Percentiles rank a stretch among this genome's conserved stretches.
These are phyloP conservation scores for Blastomyces parvus DNA, from an alignment of 2,329 filamentous ascomycete species.

Conservation along the genomic window DNA sequence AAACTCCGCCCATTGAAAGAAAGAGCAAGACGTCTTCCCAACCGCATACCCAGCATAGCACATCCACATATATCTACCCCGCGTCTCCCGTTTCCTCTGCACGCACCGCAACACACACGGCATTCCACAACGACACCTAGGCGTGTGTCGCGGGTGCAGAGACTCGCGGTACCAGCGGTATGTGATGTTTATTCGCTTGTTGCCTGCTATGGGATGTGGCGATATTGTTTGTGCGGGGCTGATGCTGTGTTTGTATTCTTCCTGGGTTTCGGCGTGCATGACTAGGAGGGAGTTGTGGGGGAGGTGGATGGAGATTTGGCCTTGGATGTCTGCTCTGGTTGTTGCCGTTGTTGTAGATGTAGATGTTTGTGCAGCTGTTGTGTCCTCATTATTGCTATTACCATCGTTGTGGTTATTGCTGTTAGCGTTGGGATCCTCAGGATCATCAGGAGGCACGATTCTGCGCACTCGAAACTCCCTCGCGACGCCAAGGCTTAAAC, in stretches of 20 bases:
- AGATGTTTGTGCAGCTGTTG: neutral
- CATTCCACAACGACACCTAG: conserved; percentile 64
- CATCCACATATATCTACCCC: conserved; percentile 87
- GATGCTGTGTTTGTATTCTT: conserved; percentile 90
- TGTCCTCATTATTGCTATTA: neutral
- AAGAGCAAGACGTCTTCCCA: conserved; percentile 53
- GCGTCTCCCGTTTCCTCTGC: conserved; percentile 64
- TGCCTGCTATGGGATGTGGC: conserved; percentile 73
- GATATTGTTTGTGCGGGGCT: conserved; percentile 65
- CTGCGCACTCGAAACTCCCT: conserved; percentile 82
- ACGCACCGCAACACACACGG: conserved; percentile 65
- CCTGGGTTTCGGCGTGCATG: conserved; percentile 98
- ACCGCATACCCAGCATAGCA: conserved; percentile 57
- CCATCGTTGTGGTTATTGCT: conserved; percentile 13
- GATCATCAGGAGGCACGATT: conserved; percentile 53
- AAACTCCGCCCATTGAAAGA: conserved; percentile 80
- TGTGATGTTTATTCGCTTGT: conserved; percentile 81
- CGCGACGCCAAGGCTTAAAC: conserved; percentile 81
- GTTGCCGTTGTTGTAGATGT: conserved; percentile 10
- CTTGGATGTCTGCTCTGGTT: conserved; percentile 52
- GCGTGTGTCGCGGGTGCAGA: conserved; percentile 68
- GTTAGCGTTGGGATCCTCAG: conserved; percentile 28
- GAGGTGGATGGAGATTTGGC: conserved; percentile 85
- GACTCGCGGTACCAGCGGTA: conserved; percentile 75
- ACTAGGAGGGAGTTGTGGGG: conserved; percentile 88